Evolutionary conservation across 192 early-diverging fungal genomes (phyloP).

Genomic region (Chytriomyces sp.): DNA sequence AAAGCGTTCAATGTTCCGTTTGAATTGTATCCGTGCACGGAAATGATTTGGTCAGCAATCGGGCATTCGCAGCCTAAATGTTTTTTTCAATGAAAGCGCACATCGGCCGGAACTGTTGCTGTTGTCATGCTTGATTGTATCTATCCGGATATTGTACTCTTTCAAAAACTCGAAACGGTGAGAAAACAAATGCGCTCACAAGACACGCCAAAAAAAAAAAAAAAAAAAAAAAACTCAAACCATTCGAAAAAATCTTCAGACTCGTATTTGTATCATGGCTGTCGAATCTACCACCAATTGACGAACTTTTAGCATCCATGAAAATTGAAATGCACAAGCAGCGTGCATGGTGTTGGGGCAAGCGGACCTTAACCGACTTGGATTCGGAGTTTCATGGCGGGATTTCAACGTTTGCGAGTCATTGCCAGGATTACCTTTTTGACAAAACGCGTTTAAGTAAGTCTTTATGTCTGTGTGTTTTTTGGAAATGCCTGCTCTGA

Average conservation of each 20-base stretch:
- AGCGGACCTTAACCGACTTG: constrained; percentile 3
- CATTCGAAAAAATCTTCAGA: neutral
- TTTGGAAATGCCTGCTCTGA: neutral
- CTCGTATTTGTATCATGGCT: constrained; percentile 25
- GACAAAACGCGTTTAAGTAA: constrained; percentile 25
- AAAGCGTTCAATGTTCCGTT: constrained; percentile 6
- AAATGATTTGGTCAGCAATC: constrained; percentile 6
- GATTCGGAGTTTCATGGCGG: constrained; percentile 10
- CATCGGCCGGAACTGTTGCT: constrained; percentile 7
- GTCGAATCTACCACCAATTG: constrained; percentile 24
- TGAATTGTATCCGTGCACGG: constrained; percentile 19
- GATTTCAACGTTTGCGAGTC: neutral
- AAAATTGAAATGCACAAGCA: constrained; percentile 13
- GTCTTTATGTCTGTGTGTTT: neutral
- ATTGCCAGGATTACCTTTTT: constrained; percentile 25
- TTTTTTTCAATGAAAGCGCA: neutral
- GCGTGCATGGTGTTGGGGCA: neutral
- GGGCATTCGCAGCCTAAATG: neutral
- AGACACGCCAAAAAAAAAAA: too few species aligned
- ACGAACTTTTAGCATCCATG: neutral
- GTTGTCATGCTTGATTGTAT: constrained; percentile 18
- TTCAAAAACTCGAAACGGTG: neutral
- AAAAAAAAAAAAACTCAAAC: neutral
- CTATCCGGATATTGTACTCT: constrained; percentile 26
- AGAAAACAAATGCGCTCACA: neutral